Evolutionary conservation across 208 protist species (phyloP).

Genomic region (Acanthamoeba royreba): DNA sequence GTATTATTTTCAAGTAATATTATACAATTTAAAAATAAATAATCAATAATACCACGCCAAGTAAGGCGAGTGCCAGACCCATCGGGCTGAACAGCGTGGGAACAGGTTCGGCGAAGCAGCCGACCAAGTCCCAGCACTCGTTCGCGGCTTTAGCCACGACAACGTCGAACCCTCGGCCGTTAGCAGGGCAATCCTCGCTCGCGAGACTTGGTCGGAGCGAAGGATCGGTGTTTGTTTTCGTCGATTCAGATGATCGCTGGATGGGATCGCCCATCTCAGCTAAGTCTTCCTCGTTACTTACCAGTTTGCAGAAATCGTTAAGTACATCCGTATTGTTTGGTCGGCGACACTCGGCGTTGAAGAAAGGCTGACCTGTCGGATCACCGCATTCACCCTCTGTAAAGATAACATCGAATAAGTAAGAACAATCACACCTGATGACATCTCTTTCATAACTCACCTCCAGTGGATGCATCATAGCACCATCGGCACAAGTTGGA

Average conservation of each 20-base stretch:
- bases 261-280: background rate
- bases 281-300: background rate
- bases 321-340: background rate
- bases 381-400: constrained; percentile 7
- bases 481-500: constrained; percentile 4
- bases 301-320: background rate
- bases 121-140: background rate
- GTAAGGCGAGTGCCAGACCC: too few relatives aligned
- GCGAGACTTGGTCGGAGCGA: background rate
- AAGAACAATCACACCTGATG: background rate
- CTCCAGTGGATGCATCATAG: background rate
- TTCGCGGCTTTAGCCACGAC: constrained; percentile 27
- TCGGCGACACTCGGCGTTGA: background rate
- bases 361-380: background rate
- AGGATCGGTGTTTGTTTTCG: background rate
- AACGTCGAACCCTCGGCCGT: background rate
- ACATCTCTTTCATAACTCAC: background rate
- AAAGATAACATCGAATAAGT: background rate
- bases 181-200: background rate
- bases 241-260: background rate
- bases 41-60: too few relatives aligned
- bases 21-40: too few relatives aligned
- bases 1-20: too few relatives aligned
- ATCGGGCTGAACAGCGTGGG: too few relatives aligned
- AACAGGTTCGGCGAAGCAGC: too few relatives aligned